Base-by-base conservation (phyloP, 2,329 filamentous ascomycete species). In the Westerdykella ornata region DNA sequence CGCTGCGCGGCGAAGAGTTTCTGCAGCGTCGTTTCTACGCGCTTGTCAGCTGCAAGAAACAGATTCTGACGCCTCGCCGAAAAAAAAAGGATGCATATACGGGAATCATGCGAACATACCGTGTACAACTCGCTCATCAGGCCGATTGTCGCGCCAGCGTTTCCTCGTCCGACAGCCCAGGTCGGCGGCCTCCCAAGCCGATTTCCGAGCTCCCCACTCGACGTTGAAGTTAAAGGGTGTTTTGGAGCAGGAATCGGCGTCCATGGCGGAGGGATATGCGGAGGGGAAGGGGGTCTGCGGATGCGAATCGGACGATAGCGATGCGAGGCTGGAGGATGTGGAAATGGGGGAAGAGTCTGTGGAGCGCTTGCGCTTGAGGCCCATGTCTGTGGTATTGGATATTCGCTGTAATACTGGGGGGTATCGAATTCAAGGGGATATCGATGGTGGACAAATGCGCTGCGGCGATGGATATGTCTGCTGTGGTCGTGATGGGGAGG, bases 301-400 rank as follows among this genome's bases (percentile, higher is more conserved):
- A 31, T 59, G 59, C 12, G 59, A 49, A 26, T 59, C 54, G 11
- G 57, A 56, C 35, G 60, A 22, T 31, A 52, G 49, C 41, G 59
- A n/a, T n/a, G n/a, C 34, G 41, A 57, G 52, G 43, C 61, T 59
- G 58, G 62, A 67, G 43, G 64, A 65, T 28, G 66, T 61, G 33
- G 71, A 68, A 28, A 69, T 56, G 14, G 72, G 68, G 13, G 74
- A 70, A 47, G 71, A 68, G 32, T 66, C 59, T 34, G 52, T 49
- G 26, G 75, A 76, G 34, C 76, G 74, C 59, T 80, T 81, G 56
- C 77, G 76, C 60, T 81, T 81, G 59, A 74, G 65, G 16, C 68
- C 66, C 76, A 80, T 80, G 38, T 28, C 51, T 33, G 29, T n/a
- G 29, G 22, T 19, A 35, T 31, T 36, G 35, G 12, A 35, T 26